Percentiles rank a stretch among this genome's conserved stretches.
These are phyloP conservation scores for Xylona heveae DNA, from an alignment of 495 filamentous ascomycete species.

Conservation along the genomic window DNA sequence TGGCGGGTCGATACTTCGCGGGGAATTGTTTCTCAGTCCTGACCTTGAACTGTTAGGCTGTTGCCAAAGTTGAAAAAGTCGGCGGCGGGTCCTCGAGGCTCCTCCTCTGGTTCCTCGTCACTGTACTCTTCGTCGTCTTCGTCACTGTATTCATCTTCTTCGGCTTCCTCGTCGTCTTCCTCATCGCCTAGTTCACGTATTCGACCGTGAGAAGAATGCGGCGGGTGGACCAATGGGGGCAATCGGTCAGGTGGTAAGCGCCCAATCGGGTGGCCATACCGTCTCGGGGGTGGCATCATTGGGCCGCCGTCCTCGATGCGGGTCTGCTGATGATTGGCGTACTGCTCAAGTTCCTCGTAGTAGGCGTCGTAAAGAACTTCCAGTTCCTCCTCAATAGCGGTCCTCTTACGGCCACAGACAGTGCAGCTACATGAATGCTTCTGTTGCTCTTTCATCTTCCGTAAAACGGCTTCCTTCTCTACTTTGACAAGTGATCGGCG, in stretches of 20 bases:
- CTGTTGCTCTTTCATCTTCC: conserved; percentile 99
- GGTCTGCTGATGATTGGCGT: conserved; percentile 74
- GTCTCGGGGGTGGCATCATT: conserved; percentile 41
- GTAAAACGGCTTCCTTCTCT: conserved; percentile 92
- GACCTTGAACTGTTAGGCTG: conserved; percentile 92
- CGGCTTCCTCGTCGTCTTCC: conserved; percentile 19
- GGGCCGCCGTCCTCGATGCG: conserved; percentile 31
- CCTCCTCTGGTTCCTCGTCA: conserved; percentile 31
- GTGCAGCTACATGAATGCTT: conserved; percentile 98
- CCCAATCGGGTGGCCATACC: conserved; percentile 31
- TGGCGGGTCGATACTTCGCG: too few species aligned
- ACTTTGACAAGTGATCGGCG: conserved; percentile 88
- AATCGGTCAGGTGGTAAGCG: conserved; percentile 25
- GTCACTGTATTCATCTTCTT: conserved; percentile 30
- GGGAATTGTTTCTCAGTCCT: conserved; percentile 7
- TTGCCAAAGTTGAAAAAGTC: conserved; percentile 97
- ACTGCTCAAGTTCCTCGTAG: conserved; percentile 94
- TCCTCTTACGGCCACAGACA: conserved; percentile 89
- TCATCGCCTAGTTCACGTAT: conserved; percentile 32
- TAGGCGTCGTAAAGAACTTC: conserved; percentile 99
- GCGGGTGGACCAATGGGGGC: conserved; percentile 17
- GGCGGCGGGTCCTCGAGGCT: conserved; percentile 27
- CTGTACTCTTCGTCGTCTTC: conserved; percentile 29
- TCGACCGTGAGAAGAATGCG: conserved; percentile 19
- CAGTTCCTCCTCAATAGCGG: conserved; percentile 93